Evolutionary conservation across 306 rosid genomes (phyloP).

Genomic region (Trichosanthes cucumerina): DNA sequence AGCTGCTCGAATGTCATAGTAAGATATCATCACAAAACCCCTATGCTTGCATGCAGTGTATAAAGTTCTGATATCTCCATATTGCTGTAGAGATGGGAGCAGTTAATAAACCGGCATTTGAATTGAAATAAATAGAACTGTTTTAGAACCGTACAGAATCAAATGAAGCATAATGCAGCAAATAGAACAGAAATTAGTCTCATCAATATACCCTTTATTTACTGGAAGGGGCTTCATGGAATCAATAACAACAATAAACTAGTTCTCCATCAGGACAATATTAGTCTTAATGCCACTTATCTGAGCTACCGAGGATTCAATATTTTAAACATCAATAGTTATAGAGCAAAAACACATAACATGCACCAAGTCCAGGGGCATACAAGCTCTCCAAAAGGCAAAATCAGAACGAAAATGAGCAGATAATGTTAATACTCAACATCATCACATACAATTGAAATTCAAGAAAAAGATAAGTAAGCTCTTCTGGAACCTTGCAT

Average conservation of each 20-base stretch:
- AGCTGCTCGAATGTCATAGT: conserved; percentile 90
- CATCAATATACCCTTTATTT: neutral
- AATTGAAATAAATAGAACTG: conserved; percentile 5
- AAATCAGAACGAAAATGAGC: neutral
- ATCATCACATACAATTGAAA: neutral
- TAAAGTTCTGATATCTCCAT: conserved; percentile 85
- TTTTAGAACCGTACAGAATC: neutral
- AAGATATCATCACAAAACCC: conserved; percentile 95
- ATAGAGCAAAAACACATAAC: neutral
- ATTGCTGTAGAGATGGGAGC: conserved; percentile 40
- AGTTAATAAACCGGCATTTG: conserved; percentile 11
- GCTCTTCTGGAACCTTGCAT: neutral
- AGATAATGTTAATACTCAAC: neutral
- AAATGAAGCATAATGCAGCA: neutral
- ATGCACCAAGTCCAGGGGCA: neutral
- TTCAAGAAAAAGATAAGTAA: neutral
- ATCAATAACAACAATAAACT: neutral
- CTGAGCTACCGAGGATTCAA: neutral
- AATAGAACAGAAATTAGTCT: neutral
- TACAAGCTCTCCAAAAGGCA: neutral
- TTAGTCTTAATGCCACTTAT: neutral
- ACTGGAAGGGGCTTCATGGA: neutral
- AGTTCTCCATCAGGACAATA: neutral
- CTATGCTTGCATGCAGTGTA: conserved; percentile 96
- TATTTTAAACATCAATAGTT: neutral